Conservation (phyloP, 768 basidiomycete species). For the Naganishia onofrii region DNA sequence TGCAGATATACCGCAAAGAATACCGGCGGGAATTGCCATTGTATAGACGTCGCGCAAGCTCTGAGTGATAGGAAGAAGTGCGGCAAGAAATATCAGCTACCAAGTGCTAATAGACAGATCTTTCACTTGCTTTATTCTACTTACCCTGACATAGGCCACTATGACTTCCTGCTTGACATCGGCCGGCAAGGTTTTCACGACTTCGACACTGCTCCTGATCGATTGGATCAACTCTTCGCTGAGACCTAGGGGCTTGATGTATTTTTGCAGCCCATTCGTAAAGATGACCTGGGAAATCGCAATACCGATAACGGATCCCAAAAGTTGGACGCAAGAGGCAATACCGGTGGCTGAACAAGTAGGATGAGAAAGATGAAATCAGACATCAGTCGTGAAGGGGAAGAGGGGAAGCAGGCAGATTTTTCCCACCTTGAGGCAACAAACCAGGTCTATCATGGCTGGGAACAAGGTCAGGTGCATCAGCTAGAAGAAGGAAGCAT, state of each 20-base stretch:
- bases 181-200: constrained; percentile 36
- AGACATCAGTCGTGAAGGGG: too few species aligned
- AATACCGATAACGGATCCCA: constrained; percentile 46
- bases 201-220: constrained; percentile 37
- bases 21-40: constrained; percentile 38
- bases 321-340: constrained; percentile 44
- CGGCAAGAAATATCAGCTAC: neutral
- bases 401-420: too few species aligned
- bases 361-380: too few species aligned
- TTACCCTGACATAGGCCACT: constrained; percentile 39
- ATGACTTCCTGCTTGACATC: constrained; percentile 39
- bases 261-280: constrained; percentile 21
- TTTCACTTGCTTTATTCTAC: neutral
- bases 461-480: neutral
- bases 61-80: neutral
- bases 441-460: constrained; percentile 11
- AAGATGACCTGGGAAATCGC: constrained; percentile 39
- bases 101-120: neutral
- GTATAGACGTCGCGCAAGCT: constrained; percentile 42
- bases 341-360: constrained; percentile 42
- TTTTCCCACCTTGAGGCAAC: constrained; percentile 36
- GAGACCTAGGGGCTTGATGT: constrained; percentile 41
- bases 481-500: constrained; percentile 26
- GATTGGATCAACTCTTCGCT: constrained; percentile 34
- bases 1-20: constrained; percentile 32